Evolutionary conservation across 371 early-diverging fungal species (phyloP), one percentile per base, ranked within the genome.

Genomic region (Apophysomyces sp.): DNA sequence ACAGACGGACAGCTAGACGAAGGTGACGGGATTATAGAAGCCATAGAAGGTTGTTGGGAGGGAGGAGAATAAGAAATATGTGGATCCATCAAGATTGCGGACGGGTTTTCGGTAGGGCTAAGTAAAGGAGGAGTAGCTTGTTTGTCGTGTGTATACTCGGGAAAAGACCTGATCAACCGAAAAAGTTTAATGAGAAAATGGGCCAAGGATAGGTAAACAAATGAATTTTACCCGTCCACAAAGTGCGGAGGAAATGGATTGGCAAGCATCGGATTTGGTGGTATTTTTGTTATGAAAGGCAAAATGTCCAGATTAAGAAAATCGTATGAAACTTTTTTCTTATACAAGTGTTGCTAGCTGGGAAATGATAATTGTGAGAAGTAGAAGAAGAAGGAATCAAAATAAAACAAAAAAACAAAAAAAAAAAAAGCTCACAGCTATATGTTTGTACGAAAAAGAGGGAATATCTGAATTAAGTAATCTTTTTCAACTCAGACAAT

Each of bases 1-100:
- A 32, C 31, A 15, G 60, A 53, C 27, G 60, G 60, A n/a, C 53
- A 60, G 16, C 53, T 53, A 26, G 37, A 37, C 4, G 60, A 37
- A 13, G 60, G 60, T 27, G 60, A 60, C 9, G 60, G 60, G 5
- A 37, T 37, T 37, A 60, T 60, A 16, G 29, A 37, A 7, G 28
- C 34, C 39, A 37, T 36, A 1, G 53, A 16, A 16, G 28, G 51
- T 28, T 52, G 41, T 26, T 15, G 26, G 15, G 60, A 28, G 27
- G 52, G 39, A 34, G 60, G 53, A 9, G 60, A 39, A 26, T 52
- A 60, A 18, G 54, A 18, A n/a, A 44, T 18, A 9, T 44, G 16
- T 44, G 44, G 44, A 11, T 44, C 44, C 11, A 44, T 44, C 44
- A 44, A 18, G 18, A 44, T 4, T n/a, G 44, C 44, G n/a, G 44